Evolutionary conservation across 208 protist species (phyloP).

Genomic region (Herpetomonas samuelpessoai): DNA sequence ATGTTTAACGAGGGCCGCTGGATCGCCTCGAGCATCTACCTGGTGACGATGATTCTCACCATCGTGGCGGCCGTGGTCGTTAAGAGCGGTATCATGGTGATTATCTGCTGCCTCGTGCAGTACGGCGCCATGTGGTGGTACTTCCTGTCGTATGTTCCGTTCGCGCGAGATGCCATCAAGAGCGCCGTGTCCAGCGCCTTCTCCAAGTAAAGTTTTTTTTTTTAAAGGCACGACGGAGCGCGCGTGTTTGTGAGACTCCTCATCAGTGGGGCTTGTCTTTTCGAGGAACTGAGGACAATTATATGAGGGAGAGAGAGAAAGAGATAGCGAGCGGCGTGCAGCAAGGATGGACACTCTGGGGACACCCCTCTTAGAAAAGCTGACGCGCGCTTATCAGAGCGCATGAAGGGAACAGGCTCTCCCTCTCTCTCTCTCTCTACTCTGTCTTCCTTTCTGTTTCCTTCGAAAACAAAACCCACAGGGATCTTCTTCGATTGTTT

Average conservation of each 20-base stretch:
- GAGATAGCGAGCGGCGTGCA: no score
- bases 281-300: no score
- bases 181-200: conserved; percentile 5
- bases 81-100: conserved; percentile 48
- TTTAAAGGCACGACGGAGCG: conserved; percentile 5
- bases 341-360: no score
- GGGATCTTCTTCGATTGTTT: no score
- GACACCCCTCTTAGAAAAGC: no score
- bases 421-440: not conserved
- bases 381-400: no score
- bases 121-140: conserved; percentile 80
- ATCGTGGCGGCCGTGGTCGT: conserved; percentile 60
- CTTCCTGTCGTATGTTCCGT: conserved; percentile 85
- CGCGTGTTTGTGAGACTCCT: no score
- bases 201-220: not conserved
- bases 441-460: not conserved
- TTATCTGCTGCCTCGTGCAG: conserved; percentile 71
- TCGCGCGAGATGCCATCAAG: conserved; percentile 59
- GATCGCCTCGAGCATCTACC: conserved; percentile 70
- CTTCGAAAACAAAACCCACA: no score
- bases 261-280: no score
- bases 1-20: conserved; percentile 84
- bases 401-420: conserved; percentile 1
- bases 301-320: no score
- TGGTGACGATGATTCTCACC: conserved; percentile 68